Evolutionary conservation across 179 eudicot species (phyloP), one percentile per base, ranked within the genome.

Genomic region (Amaranthus tricolor): DNA sequence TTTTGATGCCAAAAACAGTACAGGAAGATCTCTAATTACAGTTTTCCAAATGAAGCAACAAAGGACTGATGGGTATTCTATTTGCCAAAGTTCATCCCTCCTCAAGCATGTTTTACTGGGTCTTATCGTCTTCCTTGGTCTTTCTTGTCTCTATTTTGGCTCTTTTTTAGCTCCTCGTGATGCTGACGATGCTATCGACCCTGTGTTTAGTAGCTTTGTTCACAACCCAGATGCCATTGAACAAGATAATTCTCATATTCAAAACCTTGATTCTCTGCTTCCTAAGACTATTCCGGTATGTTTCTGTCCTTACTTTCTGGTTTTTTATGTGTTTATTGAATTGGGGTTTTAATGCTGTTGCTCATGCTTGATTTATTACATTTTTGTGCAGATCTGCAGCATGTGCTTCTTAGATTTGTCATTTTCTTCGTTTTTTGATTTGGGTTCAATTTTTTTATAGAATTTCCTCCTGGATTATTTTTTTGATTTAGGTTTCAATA

Each of bases 281-380:
- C 86, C 87, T 24, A 82, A 77, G 72, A 85, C 70, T 70, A 70
- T 87, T 55, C 96, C 88, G 19, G 92, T 90, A 79, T 60, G 87
- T 77, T 53, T 55, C 16, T 70, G 3, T 48, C 21, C 21, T 47
- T 1, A 12, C 7, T 53, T 24, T 13, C 0, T 9, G 20, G 13
- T 53, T 13, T 4, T 52, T 24, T 43, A 6, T 43, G n/a, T 44
- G 12, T 40, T 49, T 44, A 24, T 51, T 24, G 17, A n/a, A 47
- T 45, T 70, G 12, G 1, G 15, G 12, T 54, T 55, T 10, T 7
- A 21, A 2, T 70, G 9, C 12, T 40, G 24, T 21, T 70, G 24
- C 8, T 56, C 17, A 6, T n/a, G 40, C 31, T 59, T 17, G 62
- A 59, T 59, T 31, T 59, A 5, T 59, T 59, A 31, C 9, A 7